phyloP scores from a whole-genome alignment of 139 green algal species.

The Zygnema cylindricum region DNA sequence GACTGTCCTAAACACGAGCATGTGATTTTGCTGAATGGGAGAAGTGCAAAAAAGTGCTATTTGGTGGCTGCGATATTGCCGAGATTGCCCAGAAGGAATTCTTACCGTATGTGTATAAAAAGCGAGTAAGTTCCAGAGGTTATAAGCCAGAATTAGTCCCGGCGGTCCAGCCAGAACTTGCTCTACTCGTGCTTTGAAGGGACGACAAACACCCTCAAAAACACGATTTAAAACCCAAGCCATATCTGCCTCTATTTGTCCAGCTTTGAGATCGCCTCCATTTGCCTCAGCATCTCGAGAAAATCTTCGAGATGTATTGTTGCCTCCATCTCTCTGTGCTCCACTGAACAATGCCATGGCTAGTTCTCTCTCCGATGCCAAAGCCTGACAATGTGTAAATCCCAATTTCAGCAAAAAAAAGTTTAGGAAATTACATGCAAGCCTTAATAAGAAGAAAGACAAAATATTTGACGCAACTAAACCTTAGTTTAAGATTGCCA shows the following conservation, averaged over 20 bases:
- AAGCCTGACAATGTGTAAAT: no score
- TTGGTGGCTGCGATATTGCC: neutral
- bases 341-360: slow-evolving; percentile 82
- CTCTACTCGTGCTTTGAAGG: slow-evolving; percentile 81
- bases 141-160: slow-evolving; percentile 48
- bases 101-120: slow-evolving; percentile 61
- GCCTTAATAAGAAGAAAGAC: no score
- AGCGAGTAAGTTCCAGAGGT: slow-evolving; percentile 59
- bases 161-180: slow-evolving; percentile 55
- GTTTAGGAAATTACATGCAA: no score
- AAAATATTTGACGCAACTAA: no score
- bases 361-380: slow-evolving; percentile 90
- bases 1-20: neutral
- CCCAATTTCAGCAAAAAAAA: no score
- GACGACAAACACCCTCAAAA: slow-evolving; percentile 92
- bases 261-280: neutral
- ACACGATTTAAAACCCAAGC: slow-evolving; percentile 83
- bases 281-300: neutral
- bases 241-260: slow-evolving; percentile 16
- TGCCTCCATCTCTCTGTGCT: neutral
- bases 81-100: neutral
- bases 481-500: no score
- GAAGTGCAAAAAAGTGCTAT: neutral
- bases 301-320: neutral
- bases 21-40: neutral